These are phyloP conservation scores for Spergularia marina DNA, from an alignment of 148 eudicot species.

Conservation along the genomic window DNA sequence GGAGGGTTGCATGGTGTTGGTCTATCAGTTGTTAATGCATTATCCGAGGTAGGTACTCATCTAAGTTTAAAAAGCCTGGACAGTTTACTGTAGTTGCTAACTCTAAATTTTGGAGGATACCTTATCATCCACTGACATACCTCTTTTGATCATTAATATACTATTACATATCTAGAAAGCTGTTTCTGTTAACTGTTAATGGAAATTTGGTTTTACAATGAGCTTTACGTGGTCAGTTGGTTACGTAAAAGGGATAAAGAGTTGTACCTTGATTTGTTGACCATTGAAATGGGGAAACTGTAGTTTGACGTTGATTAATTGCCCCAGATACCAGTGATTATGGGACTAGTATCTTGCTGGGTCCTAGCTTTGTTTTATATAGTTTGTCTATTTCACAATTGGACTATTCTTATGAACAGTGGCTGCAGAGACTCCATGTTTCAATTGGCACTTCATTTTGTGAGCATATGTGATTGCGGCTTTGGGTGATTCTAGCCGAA, in stretches of 20 bases:
- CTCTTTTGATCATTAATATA: too few relatives aligned
- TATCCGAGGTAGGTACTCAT: conserved; percentile 68
- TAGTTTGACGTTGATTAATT: not conserved
- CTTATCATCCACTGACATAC: too few relatives aligned
- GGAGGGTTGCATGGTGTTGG: conserved; percentile 99
- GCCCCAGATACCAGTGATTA: not conserved
- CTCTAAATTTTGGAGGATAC: too few relatives aligned
- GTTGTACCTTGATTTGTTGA: not conserved
- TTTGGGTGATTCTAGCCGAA: not conserved
- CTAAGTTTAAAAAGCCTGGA: not conserved
- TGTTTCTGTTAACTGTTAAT: too few relatives aligned
- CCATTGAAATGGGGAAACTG: conserved; percentile 5
- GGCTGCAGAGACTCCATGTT: not conserved
- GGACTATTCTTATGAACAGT: not conserved
- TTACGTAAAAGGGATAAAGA: too few relatives aligned
- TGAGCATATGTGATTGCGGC: not conserved
- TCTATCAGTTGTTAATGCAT: conserved; percentile 90
- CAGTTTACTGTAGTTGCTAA: too few relatives aligned
- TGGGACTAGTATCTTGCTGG: conserved; percentile 7
- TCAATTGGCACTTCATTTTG: not conserved
- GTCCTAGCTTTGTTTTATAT: not conserved
- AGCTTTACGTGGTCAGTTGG: too few relatives aligned
- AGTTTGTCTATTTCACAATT: not conserved
- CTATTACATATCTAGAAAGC: too few relatives aligned
- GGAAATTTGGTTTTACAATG: too few relatives aligned